Percentiles rank a stretch among this genome's conserved stretches.
Conservation (phyloP, 2,329 filamentous ascomycete species). For the Cucurbitaria berberidis region DNA sequence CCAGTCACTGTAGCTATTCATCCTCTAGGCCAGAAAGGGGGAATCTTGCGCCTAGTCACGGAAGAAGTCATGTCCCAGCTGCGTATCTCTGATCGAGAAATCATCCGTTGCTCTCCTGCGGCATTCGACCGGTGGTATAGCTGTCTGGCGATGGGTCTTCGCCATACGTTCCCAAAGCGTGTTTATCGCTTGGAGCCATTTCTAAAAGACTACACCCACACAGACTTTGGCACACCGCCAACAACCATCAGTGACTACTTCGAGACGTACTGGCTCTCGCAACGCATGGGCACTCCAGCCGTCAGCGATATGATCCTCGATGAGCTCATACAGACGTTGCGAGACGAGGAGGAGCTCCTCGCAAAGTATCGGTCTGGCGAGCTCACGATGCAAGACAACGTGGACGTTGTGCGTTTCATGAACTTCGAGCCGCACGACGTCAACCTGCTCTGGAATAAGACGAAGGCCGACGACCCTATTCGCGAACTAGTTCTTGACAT, state of each 20-base stretch:
- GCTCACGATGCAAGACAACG: background rate
- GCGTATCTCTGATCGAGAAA: background rate
- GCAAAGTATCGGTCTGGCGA: too few species aligned
- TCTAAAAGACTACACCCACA: background rate
- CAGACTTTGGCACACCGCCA: background rate
- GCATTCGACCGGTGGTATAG: conserved; percentile 8
- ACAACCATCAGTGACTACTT: conserved; percentile 8
- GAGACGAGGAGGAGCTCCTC: background rate
- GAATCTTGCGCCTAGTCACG: background rate
- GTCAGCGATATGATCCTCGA: conserved; percentile 17
- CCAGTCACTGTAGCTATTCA: background rate
- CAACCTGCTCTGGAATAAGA: conserved; percentile 6
- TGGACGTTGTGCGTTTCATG: background rate
- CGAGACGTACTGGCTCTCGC: conserved; percentile 8
- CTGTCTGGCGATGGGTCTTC: background rate
- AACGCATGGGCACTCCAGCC: conserved; percentile 1
- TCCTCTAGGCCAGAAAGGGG: background rate
- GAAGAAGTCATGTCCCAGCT: background rate
- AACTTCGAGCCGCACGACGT: background rate
- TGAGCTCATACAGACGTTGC: conserved; percentile 1
- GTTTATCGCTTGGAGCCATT: background rate
- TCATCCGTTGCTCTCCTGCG: background rate
- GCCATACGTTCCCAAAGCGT: conserved; percentile 5
- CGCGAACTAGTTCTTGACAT: conserved; percentile 13
- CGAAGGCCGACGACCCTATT: conserved; percentile 7